phyloP scores from a whole-genome alignment of 805 yeast genomes.

The Candida railenensis region DNA sequence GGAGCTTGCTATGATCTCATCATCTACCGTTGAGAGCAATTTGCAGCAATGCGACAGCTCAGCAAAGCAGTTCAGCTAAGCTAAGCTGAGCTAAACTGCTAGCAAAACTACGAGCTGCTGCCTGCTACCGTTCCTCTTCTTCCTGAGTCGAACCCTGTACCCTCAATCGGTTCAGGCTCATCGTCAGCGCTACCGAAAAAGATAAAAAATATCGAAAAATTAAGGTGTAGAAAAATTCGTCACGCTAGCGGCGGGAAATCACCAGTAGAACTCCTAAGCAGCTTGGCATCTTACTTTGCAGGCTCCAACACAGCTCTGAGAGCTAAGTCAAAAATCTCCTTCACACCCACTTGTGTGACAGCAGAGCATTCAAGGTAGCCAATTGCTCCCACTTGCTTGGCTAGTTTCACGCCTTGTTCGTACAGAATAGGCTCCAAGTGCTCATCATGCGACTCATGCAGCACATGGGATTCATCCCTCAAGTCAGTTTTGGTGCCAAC shows the following conservation, averaged over 20 bases:
- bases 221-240: no score
- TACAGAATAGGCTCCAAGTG: constrained; percentile 60
- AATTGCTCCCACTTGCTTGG: constrained; percentile 69
- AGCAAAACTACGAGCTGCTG: no score
- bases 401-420: constrained; percentile 63
- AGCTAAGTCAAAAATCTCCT: constrained; percentile 80
- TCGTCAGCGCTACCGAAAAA: no score
- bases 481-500: constrained; percentile 90
- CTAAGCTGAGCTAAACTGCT: no score
- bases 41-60: no score
- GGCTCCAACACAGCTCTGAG: constrained; percentile 66
- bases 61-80: no score
- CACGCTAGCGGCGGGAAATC: constrained; percentile 7
- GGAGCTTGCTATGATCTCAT: no score
- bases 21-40: no score
- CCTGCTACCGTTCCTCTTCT: no score
- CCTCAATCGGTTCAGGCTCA: no score
- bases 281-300: constrained; percentile 25
- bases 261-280: constrained; percentile 4
- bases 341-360: constrained; percentile 82
- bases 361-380: constrained; percentile 88
- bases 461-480: constrained; percentile 76
- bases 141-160: no score
- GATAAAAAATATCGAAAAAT: no score
- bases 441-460: constrained; percentile 63